These are phyloP conservation scores for Capronia epimyces DNA, from an alignment of 2,329 filamentous ascomycete species.

Conservation along the genomic window DNA sequence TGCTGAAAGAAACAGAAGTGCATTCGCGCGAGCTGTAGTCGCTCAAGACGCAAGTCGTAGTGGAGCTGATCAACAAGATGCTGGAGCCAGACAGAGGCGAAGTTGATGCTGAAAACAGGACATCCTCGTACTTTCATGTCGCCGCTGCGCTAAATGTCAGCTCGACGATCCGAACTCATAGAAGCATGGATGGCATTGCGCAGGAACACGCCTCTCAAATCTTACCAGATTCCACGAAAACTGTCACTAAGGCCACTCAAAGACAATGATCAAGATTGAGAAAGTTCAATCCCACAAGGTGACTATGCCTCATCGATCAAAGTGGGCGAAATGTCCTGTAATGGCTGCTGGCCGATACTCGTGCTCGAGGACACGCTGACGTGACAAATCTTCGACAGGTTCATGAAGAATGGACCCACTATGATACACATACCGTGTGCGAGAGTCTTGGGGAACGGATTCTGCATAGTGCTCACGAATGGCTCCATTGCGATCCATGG, in stretches of 20 bases:
- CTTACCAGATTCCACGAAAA: background rate
- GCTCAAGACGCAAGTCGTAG: background rate
- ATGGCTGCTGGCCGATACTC: conserved; percentile 6
- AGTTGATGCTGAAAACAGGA: background rate
- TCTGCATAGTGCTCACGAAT: conserved; percentile 14
- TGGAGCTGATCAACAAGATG: background rate
- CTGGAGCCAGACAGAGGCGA: background rate
- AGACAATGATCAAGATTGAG: background rate
- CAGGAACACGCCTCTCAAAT: background rate
- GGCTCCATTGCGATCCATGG: conserved; percentile 5
- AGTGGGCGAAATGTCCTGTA: background rate
- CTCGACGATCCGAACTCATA: background rate
- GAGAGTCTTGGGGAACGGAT: conserved; percentile 8
- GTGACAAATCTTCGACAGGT: conserved; percentile 7
- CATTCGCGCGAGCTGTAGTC: background rate
- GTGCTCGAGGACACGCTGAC: conserved; percentile 15
- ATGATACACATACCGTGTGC: conserved; percentile 10
- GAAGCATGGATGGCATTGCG: background rate
- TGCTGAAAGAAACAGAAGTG: background rate
- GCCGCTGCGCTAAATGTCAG: background rate
- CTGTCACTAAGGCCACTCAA: background rate
- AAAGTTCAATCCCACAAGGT: background rate
- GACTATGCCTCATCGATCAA: background rate
- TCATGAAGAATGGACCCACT: conserved; percentile 8
- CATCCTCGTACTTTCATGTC: background rate